Evolutionary conservation across 805 yeast species (phyloP).

Genomic region (Wickerhamiella allomyrinae): DNA sequence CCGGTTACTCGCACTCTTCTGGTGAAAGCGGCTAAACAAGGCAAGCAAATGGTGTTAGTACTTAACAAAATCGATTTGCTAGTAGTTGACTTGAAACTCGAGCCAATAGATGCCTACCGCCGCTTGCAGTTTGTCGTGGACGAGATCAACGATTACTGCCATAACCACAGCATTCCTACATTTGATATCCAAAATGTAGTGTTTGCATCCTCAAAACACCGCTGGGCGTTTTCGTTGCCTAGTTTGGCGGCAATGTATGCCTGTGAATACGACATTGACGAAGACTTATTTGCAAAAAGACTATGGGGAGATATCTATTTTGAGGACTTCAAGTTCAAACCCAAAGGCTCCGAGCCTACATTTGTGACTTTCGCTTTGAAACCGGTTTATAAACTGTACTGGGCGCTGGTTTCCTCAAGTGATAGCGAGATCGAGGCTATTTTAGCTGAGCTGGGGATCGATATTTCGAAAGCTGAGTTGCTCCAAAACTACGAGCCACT

Average conservation of each 20-base stretch:
- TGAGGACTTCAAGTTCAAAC: slow-evolving; percentile 34
- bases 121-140: slow-evolving; percentile 50
- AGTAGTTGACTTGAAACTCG: slow-evolving; percentile 62
- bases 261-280: slow-evolving; percentile 19
- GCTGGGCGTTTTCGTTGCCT: slow-evolving; percentile 49
- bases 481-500: slow-evolving; percentile 1
- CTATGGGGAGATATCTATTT: slow-evolving; percentile 71
- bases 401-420: slow-evolving; percentile 43
- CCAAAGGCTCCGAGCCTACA: slow-evolving; percentile 25
- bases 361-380: slow-evolving; percentile 54
- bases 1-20: slow-evolving; percentile 35
- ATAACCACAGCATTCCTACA: slow-evolving; percentile 19
- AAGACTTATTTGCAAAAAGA: slow-evolving; percentile 33
- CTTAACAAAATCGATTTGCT: slow-evolving; percentile 77
- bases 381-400: slow-evolving; percentile 67
- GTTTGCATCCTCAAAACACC: slow-evolving; percentile 55
- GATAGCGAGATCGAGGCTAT: slow-evolving; percentile 30
- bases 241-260: slow-evolving; percentile 47
- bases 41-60: slow-evolving; percentile 43
- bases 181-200: slow-evolving; percentile 45
- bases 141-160: slow-evolving; percentile 40
- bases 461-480: slow-evolving; percentile 2
- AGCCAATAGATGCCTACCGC: slow-evolving; percentile 57
- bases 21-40: slow-evolving; percentile 35
- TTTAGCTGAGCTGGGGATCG: slow-evolving; percentile 33